These are phyloP conservation scores for Agrocybe praecox DNA, from an alignment of 768 basidiomycete species.

Conservation along the genomic window DNA sequence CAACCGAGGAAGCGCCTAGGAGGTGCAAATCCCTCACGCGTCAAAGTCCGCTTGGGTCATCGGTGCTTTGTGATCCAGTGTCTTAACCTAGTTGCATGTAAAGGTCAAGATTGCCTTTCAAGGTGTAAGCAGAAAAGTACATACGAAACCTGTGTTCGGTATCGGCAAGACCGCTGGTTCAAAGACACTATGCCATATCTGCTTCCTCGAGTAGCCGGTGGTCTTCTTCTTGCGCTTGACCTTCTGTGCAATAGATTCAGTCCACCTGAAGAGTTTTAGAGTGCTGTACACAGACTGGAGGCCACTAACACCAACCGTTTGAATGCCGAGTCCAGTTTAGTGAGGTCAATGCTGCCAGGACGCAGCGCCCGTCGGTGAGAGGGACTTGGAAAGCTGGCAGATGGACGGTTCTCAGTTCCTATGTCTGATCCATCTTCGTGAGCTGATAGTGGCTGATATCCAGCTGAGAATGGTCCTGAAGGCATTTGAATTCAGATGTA, in stretches of 20 bases:
- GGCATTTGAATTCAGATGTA: slow-evolving; percentile 20
- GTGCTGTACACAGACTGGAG: neutral
- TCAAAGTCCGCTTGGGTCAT: slow-evolving; percentile 78
- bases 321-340: slow-evolving; percentile 81
- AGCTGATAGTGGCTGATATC: slow-evolving; percentile 48
- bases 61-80: slow-evolving; percentile 77
- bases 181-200: slow-evolving; percentile 82
- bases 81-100: slow-evolving; percentile 56
- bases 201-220: slow-evolving; percentile 62
- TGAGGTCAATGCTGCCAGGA: slow-evolving; percentile 75
- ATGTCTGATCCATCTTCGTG: slow-evolving; percentile 43
- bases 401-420: slow-evolving; percentile 29
- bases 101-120: neutral
- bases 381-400: slow-evolving; percentile 22
- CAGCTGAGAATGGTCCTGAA: slow-evolving; percentile 32
- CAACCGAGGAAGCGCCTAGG: slow-evolving; percentile 1
- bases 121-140: slow-evolving; percentile 14
- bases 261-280: slow-evolving; percentile 58
- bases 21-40: slow-evolving; percentile 45
- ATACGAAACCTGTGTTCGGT: slow-evolving; percentile 37
- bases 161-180: slow-evolving; percentile 55
- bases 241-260: slow-evolving; percentile 83
- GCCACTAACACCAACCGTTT: slow-evolving; percentile 53
- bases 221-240: slow-evolving; percentile 78
- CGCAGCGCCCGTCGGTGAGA: slow-evolving; percentile 35